Conservation (phyloP, 148 eudicot genomes). For the Polygonum aviculare region DNA sequence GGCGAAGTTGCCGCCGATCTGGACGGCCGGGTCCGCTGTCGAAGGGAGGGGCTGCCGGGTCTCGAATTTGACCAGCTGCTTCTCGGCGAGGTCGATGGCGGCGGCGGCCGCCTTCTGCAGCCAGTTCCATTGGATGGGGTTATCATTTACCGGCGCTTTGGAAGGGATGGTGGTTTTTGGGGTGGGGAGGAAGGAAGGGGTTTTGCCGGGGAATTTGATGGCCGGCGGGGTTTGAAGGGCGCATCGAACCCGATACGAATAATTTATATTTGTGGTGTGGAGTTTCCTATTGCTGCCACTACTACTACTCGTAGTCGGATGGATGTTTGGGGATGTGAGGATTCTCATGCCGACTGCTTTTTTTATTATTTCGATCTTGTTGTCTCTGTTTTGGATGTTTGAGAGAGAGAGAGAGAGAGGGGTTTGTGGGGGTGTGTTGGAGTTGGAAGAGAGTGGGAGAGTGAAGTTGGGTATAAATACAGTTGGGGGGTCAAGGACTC, state of each 20-base stretch:
- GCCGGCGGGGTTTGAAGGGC: not conserved
- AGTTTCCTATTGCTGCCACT: not conserved
- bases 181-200: not conserved
- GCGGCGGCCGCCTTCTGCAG: constrained; percentile 33
- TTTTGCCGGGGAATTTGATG: not conserved
- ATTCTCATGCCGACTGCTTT: not conserved
- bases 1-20: constrained; percentile 67
- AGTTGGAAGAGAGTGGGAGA: not conserved
- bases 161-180: not conserved
- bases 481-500: not conserved
- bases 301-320: not conserved
- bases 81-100: constrained; percentile 35
- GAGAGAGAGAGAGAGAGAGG: too few relatives aligned
- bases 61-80: constrained; percentile 23
- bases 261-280: not conserved
- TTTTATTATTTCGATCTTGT: not conserved
- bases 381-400: too few relatives aligned
- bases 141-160: not conserved
- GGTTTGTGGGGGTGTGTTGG: not conserved
- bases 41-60: constrained; percentile 31
- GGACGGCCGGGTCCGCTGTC: constrained; percentile 52
- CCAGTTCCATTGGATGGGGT: constrained; percentile 25
- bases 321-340: not conserved
- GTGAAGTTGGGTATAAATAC: constrained; percentile 10
- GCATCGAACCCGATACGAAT: not conserved